These are phyloP conservation scores for Sporothrix sp. DNA, from an alignment of 2,329 filamentous ascomycete species.

Conservation along the genomic window DNA sequence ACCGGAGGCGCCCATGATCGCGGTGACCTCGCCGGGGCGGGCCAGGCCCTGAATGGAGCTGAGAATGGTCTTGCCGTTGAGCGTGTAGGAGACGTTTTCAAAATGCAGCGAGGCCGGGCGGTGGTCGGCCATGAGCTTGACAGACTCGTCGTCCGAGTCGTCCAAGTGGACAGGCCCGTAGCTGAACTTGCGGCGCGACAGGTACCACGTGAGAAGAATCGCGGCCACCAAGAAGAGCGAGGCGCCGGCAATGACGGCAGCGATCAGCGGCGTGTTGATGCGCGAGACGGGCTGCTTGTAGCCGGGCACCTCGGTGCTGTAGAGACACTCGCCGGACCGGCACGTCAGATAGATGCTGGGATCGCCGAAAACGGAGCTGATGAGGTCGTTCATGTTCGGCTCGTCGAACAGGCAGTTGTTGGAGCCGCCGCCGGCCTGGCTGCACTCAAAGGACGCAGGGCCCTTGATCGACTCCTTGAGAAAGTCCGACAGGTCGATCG, in stretches of 20 bases:
- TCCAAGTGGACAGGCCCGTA: constrained; percentile 73
- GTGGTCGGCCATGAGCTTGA: constrained; percentile 82
- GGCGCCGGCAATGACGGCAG: constrained; percentile 78
- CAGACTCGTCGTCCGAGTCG: constrained; percentile 79
- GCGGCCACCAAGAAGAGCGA: constrained; percentile 76
- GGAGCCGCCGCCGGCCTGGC: constrained; percentile 50
- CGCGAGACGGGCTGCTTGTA: constrained; percentile 81
- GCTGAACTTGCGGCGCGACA: constrained; percentile 62
- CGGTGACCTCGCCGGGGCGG: constrained; percentile 89
- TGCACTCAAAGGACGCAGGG: constrained; percentile 74
- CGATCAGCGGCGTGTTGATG: constrained; percentile 95
- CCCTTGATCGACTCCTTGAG: constrained; percentile 73
- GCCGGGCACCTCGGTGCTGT: constrained; percentile 85
- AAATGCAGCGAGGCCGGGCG: constrained; percentile 85
- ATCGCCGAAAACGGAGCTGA: constrained; percentile 82
- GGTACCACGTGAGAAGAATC: constrained; percentile 76
- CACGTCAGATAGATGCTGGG: constrained; percentile 78
- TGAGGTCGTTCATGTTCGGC: constrained; percentile 84
- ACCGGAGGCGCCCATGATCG: constrained; percentile 96
- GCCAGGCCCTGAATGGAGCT: constrained; percentile 72
- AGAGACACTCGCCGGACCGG: constrained; percentile 80
- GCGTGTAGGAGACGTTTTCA: constrained; percentile 72
- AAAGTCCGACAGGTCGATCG: constrained; percentile 87
- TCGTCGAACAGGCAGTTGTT: constrained; percentile 77
- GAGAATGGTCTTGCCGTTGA: constrained; percentile 84